Evolutionary conservation across 2,329 filamentous ascomycete genomes (phyloP), one percentile per base, ranked within the genome.

Genomic region (Microdochium trichocladiopsis): DNA sequence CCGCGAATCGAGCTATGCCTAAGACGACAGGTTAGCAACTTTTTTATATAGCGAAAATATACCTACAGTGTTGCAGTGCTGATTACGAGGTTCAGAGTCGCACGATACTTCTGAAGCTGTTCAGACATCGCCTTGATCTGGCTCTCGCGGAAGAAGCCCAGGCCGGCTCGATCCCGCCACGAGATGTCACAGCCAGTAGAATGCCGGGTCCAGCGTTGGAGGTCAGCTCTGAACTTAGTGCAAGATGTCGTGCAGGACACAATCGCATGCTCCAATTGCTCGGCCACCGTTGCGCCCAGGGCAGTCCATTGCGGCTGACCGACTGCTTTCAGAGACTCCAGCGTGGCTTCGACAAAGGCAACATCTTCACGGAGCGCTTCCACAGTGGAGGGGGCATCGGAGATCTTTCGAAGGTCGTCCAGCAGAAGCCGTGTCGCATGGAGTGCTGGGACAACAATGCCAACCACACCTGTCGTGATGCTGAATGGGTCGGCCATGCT

Each of bases 61-160:
- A n/a, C n/a, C n/a, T n/a, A n/a, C n/a, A n/a, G n/a, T n/a, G n/a
- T n/a, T n/a, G n/a, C n/a, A n/a, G n/a, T 24, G 6, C 33, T 24
- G 10, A 37, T 24, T 16, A 50, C 33, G 16, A 37, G 36, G 22
- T 12, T 50, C 11, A 50, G 22, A 8, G 49, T 50, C 33, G 14
- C 22, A 37, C 36, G 31, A 50, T 24, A 50, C 18, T 37, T 43
- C 18, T 50, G 33, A 37, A 50, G 49, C 31, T 50, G 33, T 41
- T 41, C 33, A 24, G 33, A 37, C 18, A 50, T 37, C 22, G 33
- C 31, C 33, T 50, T 50, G 22, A 50, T 50, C 49, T n/a, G 31
- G 49, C 31, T 24, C 22, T 50, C 18, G 5, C 36, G 31, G 21
- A 50, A 50, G 33, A 50, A 41, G 18, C 33, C 33, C 41, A 50